phyloP scores from a whole-genome alignment of 73 alveolate genomes.

The Uronychia binucleata region DNA sequence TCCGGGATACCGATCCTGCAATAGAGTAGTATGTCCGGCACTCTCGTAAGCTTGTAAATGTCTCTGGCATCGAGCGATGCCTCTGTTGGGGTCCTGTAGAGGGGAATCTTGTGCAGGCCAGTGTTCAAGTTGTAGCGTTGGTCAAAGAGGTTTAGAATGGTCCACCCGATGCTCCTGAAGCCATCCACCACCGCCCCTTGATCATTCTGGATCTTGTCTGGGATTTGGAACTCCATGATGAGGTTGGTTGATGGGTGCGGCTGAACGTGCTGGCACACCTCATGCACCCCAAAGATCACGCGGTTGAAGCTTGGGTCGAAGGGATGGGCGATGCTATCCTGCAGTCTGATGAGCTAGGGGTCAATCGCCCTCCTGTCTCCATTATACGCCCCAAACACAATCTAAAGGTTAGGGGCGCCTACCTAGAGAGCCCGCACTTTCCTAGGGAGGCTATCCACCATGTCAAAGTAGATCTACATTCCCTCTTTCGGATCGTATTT shows the following conservation, averaged over 20 bases:
- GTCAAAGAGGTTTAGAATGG: conserved; percentile 77
- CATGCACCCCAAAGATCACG: conserved; percentile 63
- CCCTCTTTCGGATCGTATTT: conserved; percentile 59
- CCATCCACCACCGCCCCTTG: conserved; percentile 21
- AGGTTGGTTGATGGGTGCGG: conserved; percentile 74
- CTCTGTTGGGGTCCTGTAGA: conserved; percentile 77
- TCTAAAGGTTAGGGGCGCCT: too few relatives aligned
- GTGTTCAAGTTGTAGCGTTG: conserved; percentile 54
- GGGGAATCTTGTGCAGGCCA: conserved; percentile 83
- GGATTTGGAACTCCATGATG: conserved; percentile 78
- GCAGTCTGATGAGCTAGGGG: conserved; percentile 72
- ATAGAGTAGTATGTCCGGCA: conserved; percentile 64
- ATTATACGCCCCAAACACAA: conserved; percentile 72
- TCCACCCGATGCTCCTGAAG: conserved; percentile 80
- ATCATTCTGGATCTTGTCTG: conserved; percentile 24
- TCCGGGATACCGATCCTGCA: conserved; percentile 75
- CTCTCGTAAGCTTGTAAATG: conserved; percentile 61
- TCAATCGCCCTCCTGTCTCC: conserved; percentile 56
- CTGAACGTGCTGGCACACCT: conserved; percentile 66
- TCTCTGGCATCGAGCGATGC: conserved; percentile 69
- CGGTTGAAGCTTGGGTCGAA: conserved; percentile 59
- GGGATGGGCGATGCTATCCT: conserved; percentile 69
- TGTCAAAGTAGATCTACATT: conserved; percentile 69
- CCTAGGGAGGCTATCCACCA: conserved; percentile 71
- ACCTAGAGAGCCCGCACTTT: conserved; percentile 44